Evolutionary conservation across 2,329 filamentous ascomycete species (phyloP), one percentile per base, ranked within the genome.

Genomic region (Aspergillus quadricinctus): DNA sequence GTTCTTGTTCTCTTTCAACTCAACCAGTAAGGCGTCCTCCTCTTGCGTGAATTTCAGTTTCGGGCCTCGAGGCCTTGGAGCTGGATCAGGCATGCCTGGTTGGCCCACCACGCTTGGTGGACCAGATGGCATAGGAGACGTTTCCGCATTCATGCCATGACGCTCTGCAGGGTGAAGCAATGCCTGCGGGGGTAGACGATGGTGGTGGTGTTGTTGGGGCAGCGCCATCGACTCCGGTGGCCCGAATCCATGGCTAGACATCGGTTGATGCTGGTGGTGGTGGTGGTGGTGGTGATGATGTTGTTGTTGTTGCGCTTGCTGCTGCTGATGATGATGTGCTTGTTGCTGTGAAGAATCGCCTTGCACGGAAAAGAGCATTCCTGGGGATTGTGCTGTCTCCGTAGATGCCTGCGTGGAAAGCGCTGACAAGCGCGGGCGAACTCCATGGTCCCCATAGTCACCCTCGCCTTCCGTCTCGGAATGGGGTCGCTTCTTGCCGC

Each of bases 41-140:
- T 96, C 92, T 9, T 90, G 86, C 0, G 92, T 96, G 70, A 97
- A 97, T 75, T 96, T 96, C 64, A 96, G 81, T 76, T 96, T 97
- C 6, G 92, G 92, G 3, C 90, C 91, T 58, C 89, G 85, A 9
- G 92, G 92, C 65, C 88, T 80, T 52, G 88, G 84, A 46, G 91
- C 92, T 53, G 92, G 92, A 43, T 83, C 76, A 14, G 92, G 92
- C 92, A 96, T 96, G 50, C 92, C 92, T 46, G 83, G 86, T 69
- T 92, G 87, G 45, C 91, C 91, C 52, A 96, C 90, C 48, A 96
- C 87, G 67, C 88, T 94, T n/a, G 89, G 88, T 31, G 89, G 88
- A 8, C 88, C 82, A 78, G 76, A 84, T 75, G 64, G 75, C 66
- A 63, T 69, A 67, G 63, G 76, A 69, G 68, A 74, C 50, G 72